Conservation (phyloP, 148 eudicot species). For the Simmondsia chinensis region DNA sequence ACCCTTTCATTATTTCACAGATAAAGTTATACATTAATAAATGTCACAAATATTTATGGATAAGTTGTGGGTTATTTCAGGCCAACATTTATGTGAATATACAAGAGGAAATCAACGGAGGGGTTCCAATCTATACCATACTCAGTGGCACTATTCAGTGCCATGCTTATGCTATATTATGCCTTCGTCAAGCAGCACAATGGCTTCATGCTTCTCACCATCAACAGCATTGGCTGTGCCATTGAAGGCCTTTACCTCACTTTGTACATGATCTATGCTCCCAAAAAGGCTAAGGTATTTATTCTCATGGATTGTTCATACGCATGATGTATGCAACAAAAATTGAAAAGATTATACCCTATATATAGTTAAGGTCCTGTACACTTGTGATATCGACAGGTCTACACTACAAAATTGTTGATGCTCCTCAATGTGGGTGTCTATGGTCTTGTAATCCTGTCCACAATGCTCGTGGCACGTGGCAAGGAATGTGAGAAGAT, state of each 20-base stretch:
- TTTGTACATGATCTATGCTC: constrained; percentile 59
- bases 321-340: no score
- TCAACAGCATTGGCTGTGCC: constrained; percentile 48
- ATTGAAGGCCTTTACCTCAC: constrained; percentile 41
- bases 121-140: constrained; percentile 77
- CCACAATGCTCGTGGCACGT: constrained; percentile 20
- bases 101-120: constrained; percentile 69
- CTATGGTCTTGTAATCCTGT: constrained; percentile 24
- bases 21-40: no score
- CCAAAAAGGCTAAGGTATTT: constrained; percentile 62
- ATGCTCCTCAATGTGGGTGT: constrained; percentile 34
- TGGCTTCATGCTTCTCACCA: constrained; percentile 43
- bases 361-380: no score
- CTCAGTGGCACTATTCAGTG: constrained; percentile 65
- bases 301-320: no score
- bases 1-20: no score
- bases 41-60: no score
- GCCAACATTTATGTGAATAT: constrained; percentile 66
- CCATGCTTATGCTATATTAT: constrained; percentile 62
- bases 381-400: constrained; percentile 9
- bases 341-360: no score
- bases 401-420: constrained; percentile 37
- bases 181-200: constrained; percentile 42
- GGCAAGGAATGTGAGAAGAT: constrained; percentile 29
- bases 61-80: no score